These are phyloP conservation scores for Chlamydomonas asymmetrica DNA, from an alignment of 139 green algal species.

Conservation along the genomic window DNA sequence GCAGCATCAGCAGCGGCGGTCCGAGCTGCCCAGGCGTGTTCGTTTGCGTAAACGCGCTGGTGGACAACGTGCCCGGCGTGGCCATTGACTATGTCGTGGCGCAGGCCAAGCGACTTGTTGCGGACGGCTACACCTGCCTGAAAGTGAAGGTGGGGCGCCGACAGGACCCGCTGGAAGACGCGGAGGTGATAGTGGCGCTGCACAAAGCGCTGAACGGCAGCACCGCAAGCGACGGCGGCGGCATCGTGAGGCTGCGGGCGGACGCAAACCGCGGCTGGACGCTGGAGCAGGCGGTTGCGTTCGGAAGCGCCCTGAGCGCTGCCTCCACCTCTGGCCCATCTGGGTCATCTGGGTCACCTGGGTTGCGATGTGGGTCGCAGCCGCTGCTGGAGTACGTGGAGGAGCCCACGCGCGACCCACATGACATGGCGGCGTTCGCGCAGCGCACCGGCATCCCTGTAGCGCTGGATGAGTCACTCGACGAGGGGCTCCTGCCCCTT, in stretches of 20 bases:
- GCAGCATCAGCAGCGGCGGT: constrained; percentile 4
- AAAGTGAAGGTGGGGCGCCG: constrained; percentile 91
- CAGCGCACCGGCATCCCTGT: constrained; percentile 59
- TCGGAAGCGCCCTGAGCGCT: constrained; percentile 36
- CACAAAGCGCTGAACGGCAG: constrained; percentile 58
- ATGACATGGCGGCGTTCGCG: constrained; percentile 67
- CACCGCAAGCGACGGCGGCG: too few species aligned
- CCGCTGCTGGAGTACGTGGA: constrained; percentile 86
- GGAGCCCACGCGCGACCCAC: constrained; percentile 70
- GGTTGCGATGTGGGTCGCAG: too few species aligned
- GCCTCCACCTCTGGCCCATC: too few species aligned
- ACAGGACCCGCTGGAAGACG: constrained; percentile 68
- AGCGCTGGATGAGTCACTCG: constrained; percentile 87
- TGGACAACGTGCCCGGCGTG: constrained; percentile 12
- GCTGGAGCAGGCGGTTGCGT: constrained; percentile 68
- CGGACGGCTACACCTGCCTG: constrained; percentile 59
- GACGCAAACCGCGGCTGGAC: constrained; percentile 92
- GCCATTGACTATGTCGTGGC: constrained; percentile 9
- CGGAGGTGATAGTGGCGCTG: constrained; percentile 65
- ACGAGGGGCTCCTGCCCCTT: constrained; percentile 66
- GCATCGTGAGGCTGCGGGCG: constrained; percentile 63
- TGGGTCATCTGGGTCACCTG: too few species aligned
- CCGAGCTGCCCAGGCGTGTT: background rate
- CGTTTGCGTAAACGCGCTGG: constrained; percentile 39
- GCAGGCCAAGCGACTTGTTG: constrained; percentile 27